Base-by-base conservation (phyloP, 2,329 filamentous ascomycete genomes). In the Bipolaris oryzae region DNA sequence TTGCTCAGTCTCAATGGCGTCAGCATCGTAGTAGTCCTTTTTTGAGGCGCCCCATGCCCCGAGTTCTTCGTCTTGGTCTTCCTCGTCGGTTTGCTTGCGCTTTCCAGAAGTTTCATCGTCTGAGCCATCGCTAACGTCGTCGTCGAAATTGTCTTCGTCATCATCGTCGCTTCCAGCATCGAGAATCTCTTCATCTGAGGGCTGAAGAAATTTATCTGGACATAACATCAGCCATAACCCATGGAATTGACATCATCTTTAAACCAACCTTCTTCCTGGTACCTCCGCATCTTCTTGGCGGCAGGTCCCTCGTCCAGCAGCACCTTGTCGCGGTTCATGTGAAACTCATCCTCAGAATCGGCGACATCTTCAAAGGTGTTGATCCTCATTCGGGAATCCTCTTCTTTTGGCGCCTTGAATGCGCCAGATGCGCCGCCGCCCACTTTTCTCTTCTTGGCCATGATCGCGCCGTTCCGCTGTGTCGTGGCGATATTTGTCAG, bases 311-410 rank as follows among this genome's bases (percentile, higher is more conserved):
- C 92, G 28, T 96, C 91, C 35, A 99, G 83, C 69, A 94, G 78
- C 61, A 99, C 87, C 72, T 91, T 89, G 77, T 99, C 95, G 63
- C 90, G 86, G 62, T 93, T 89, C 57, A 93, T 82, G 70, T 94
- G 91, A 75, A 96, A 96, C 74, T 96, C 92, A 76, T 99, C 95
- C 75, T 96, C 92, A 1, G 92, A 96, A 74, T 97, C 89, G 63
- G 93, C 91, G 67, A 99, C 89, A 77, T 96, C 92, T 76, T 94
- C 88, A 76, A 85, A 94, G 2, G 85, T 88, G 54, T 73, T 77
- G 53, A 84, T 79, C 18, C 73, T 70, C 61, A 92, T 83, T 50
- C 87, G 86, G 34, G 88, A 85, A 25, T 68, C 73, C 52, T 73
- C 67, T 6, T 74, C 71, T 44, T 74, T 64, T 0, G 60, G 68